Conservation (phyloP, 805 yeast species). For the Starmerella gropengiesseri region DNA sequence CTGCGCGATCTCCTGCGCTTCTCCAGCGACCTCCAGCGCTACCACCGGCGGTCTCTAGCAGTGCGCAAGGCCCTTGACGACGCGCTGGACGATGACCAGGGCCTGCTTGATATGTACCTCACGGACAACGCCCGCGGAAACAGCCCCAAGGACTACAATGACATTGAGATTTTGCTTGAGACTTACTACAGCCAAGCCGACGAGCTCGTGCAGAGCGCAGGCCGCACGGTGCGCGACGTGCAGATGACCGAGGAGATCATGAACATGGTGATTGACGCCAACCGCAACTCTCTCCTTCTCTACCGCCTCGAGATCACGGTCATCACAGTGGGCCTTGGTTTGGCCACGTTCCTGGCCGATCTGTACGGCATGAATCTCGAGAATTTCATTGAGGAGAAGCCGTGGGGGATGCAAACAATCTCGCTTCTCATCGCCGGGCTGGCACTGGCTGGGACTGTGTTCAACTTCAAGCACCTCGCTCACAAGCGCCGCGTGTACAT, state of each 20-base stretch:
- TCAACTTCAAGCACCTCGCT: conserved; percentile 47
- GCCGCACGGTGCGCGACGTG: conserved; percentile 69
- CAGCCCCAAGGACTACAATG: conserved; percentile 33
- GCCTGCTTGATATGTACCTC: conserved; percentile 66
- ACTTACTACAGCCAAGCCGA: conserved; percentile 86
- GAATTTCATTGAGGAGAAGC: conserved; percentile 77
- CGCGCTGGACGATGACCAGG: conserved; percentile 75
- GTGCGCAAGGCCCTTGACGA: conserved; percentile 78
- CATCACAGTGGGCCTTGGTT: conserved; percentile 73
- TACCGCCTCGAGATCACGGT: conserved; percentile 74
- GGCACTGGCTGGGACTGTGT: conserved; percentile 37
- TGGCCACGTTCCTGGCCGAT: conserved; percentile 76
- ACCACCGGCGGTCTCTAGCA: conserved; percentile 62
- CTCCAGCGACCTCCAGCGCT: conserved; percentile 59
- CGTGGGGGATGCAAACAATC: conserved; percentile 54
- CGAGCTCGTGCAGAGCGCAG: conserved; percentile 85
- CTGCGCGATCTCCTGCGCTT: conserved; percentile 61
- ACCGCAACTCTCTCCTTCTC: conserved; percentile 80
- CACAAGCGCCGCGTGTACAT: conserved; percentile 62
- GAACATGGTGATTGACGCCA: conserved; percentile 81
- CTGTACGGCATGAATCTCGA: conserved; percentile 92
- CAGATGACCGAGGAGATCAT: conserved; percentile 87
- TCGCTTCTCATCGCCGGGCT: conserved; percentile 36
- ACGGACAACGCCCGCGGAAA: conserved; percentile 33
- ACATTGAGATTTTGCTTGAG: conserved; percentile 77